Percentiles rank a stretch among this genome's conserved stretches.
These are phyloP conservation scores for Naganishia onofrii DNA, from an alignment of 768 basidiomycete species.

Conservation along the genomic window DNA sequence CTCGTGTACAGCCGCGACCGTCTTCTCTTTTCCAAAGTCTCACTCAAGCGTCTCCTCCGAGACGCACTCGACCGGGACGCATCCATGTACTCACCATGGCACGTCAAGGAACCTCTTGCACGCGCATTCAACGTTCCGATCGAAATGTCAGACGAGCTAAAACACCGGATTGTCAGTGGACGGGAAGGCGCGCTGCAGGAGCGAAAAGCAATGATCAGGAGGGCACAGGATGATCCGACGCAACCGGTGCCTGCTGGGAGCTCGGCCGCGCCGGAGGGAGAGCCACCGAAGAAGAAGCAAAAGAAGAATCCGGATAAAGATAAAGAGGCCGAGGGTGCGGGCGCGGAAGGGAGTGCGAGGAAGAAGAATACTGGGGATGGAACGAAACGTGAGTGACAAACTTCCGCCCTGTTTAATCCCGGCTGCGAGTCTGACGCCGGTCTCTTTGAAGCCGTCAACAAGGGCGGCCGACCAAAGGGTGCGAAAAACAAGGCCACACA, in stretches of 20 bases:
- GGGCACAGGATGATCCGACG: constrained; percentile 1
- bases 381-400: background rate
- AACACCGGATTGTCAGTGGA: constrained; percentile 71
- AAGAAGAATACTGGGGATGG: constrained; percentile 26
- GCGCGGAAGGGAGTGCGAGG: constrained; percentile 33
- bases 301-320: constrained; percentile 28
- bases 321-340: constrained; percentile 34
- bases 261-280: constrained; percentile 24
- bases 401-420: too few species aligned
- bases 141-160: constrained; percentile 79
- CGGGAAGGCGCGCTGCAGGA: constrained; percentile 89
- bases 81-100: constrained; percentile 92
- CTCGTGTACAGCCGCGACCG: constrained; percentile 75
- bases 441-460: constrained; percentile 7
- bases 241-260: background rate
- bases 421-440: background rate
- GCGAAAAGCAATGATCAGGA: constrained; percentile 38
- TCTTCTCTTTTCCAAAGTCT: constrained; percentile 91
- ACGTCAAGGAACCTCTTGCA: constrained; percentile 81
- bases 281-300: constrained; percentile 24
- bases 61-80: constrained; percentile 92
- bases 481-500: constrained; percentile 16
- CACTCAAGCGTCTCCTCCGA: constrained; percentile 90
- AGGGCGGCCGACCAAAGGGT: constrained; percentile 18
- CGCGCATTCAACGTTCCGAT: constrained; percentile 78